These are phyloP conservation scores for Dendrocalamus sinicus DNA, from an alignment of 176 grass and related monocot species.

Conservation along the genomic window DNA sequence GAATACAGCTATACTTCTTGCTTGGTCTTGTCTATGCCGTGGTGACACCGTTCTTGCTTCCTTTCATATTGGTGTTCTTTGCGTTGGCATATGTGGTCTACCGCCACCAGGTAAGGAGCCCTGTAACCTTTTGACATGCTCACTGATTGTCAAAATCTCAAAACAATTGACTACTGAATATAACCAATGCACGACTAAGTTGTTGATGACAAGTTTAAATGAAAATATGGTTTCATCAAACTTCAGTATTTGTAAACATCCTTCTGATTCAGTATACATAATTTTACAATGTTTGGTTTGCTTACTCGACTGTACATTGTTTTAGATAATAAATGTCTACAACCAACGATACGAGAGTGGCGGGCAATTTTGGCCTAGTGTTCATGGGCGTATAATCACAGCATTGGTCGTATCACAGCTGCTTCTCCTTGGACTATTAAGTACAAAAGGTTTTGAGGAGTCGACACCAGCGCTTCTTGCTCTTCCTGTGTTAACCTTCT, in stretches of 20 bases:
- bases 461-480: constrained; percentile 70
- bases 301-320: neutral
- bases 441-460: constrained; percentile 61
- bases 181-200: neutral
- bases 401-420: constrained; percentile 84
- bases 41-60: constrained; percentile 86
- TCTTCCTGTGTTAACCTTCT: constrained; percentile 82
- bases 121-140: neutral
- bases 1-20: constrained; percentile 94
- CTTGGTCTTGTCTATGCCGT: constrained; percentile 88
- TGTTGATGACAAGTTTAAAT: neutral
- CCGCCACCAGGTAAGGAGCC: constrained; percentile 75
- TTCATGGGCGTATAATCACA: constrained; percentile 72
- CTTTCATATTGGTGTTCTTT: constrained; percentile 93
- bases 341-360: constrained; percentile 88
- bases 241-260: neutral
- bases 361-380: constrained; percentile 90
- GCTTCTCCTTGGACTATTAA: constrained; percentile 80
- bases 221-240: neutral
- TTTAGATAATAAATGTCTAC: constrained; percentile 97
- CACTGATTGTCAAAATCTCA: neutral
- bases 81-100: constrained; percentile 83
- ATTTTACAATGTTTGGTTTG: neutral
- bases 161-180: neutral
- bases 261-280: neutral